Percentiles rank a stretch among this genome's conserved stretches.
Evolutionary conservation across 495 filamentous ascomycete genomes (phyloP).

Genomic region (Viridothelium virens): DNA sequence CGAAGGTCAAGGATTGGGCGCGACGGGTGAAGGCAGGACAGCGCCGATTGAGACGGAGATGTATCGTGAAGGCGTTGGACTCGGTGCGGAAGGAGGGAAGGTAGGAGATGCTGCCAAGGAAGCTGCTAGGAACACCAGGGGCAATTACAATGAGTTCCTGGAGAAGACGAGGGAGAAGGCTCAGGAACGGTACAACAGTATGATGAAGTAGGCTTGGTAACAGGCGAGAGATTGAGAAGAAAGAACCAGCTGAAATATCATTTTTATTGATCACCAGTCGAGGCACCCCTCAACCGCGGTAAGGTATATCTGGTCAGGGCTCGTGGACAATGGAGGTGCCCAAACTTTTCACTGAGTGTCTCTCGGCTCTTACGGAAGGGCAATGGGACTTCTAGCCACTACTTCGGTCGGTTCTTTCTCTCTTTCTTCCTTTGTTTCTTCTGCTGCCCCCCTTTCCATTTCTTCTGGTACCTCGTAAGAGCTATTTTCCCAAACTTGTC

Average conservation of each 20-base stretch:
- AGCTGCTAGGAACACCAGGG: slow-evolving; percentile 62
- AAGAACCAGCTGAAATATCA: background rate
- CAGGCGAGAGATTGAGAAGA: background rate
- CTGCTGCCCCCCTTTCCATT: too few species aligned
- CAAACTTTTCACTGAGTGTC: too few species aligned
- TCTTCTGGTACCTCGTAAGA: too few species aligned
- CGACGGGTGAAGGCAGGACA: slow-evolving; percentile 66
- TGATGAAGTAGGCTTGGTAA: background rate
- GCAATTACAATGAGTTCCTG: slow-evolving; percentile 64
- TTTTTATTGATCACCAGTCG: too few species aligned
- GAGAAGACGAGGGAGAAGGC: slow-evolving; percentile 72
- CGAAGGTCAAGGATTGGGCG: slow-evolving; percentile 71
- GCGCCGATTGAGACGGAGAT: slow-evolving; percentile 69
- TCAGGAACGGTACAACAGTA: slow-evolving; percentile 48
- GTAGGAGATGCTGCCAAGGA: slow-evolving; percentile 78
- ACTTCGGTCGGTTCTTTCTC: too few species aligned
- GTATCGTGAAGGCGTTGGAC: slow-evolving; percentile 74
- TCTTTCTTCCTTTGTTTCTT: too few species aligned
- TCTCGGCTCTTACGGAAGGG: too few species aligned
- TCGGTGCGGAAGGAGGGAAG: slow-evolving; percentile 76
- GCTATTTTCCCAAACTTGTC: too few species aligned
- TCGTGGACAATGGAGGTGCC: too few species aligned
- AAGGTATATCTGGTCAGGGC: too few species aligned
- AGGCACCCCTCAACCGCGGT: too few species aligned
- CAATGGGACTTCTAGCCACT: too few species aligned